Evolutionary conservation across 768 basidiomycete genomes (phyloP), one percentile per base, ranked within the genome.

Genomic region (Naematelia encephala): DNA sequence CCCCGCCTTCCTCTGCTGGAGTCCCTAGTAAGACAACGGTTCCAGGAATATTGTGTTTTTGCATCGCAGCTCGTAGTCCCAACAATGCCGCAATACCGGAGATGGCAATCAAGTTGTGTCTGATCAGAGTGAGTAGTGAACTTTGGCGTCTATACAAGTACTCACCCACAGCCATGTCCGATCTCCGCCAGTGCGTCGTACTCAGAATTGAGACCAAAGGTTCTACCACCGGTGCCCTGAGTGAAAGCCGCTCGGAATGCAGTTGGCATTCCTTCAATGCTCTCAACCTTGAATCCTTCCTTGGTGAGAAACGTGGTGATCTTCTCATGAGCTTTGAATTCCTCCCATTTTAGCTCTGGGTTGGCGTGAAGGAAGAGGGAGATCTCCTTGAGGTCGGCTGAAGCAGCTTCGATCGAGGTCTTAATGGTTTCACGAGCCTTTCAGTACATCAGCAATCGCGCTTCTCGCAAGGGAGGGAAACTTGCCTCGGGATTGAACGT

Each of bases 1-100:
- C 67, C 16, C 67, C 70, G 3, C 70, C 70, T 57, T 72, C 70
- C 48, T 72, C 70, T 4, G 67, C 70, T 14, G 70, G 70, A 4
- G 67, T 67, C 1, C 70, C 70, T 21, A 72, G 56, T 0, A 72
- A 52, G 4, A 64, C 61, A 48, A 72, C 61, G 1, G 57, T 62
- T n/a, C 70, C 70, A 5, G 56, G 2, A 19, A 68, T 61, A 19
- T 58, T 54, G 27, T 60, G 58, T 26, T 66, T 61, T 21, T 57
- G 64, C 62, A 72, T 56, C 13, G 63, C 65, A 1, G 62, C 60
- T 47, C 61, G 55, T 12, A 63, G 30, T 1, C 62, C 64, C 13
- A 63, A 58, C 5, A 68, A 52, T 2, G 62, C 65, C 3, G 60
- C 67, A 8, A 69, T 53, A 4, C 70, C 70, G 5, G 58, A 67